A percentile compares a stretch with the other conserved stretches of the same genome.
These are phyloP conservation scores for Aspergillus fumigatiaffinis DNA, from an alignment of 2,329 filamentous ascomycete species.

Conservation along the genomic window DNA sequence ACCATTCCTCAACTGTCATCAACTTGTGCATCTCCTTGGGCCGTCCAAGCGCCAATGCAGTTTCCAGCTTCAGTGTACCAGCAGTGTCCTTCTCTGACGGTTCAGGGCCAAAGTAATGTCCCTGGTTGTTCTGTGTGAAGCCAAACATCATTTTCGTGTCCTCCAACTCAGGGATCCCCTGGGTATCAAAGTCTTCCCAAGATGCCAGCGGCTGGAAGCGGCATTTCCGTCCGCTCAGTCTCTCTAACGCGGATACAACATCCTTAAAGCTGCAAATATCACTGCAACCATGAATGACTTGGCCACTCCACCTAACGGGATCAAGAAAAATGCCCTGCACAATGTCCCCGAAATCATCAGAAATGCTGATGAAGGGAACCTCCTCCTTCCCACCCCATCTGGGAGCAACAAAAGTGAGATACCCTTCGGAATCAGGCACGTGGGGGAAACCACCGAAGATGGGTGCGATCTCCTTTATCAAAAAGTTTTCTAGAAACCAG, in stretches of 20 bases:
- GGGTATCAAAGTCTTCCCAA: constrained; percentile 11
- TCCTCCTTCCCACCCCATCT: constrained; percentile 39
- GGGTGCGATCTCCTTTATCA: constrained; percentile 30
- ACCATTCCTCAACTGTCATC: neutral
- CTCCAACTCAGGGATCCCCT: constrained; percentile 7
- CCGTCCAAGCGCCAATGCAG: neutral
- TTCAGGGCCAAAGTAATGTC: constrained; percentile 9
- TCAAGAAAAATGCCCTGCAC: constrained; percentile 45
- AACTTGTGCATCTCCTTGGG: neutral
- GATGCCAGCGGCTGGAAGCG: constrained; percentile 7
- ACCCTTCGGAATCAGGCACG: constrained; percentile 32
- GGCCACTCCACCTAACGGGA: constrained; percentile 36
- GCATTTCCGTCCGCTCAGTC: constrained; percentile 1
- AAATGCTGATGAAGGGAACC: constrained; percentile 39
- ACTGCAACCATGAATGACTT: constrained; percentile 39
- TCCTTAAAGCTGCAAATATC: constrained; percentile 28
- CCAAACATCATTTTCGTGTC: constrained; percentile 11
- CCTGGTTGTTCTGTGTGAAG: constrained; percentile 7
- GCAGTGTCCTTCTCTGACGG: constrained; percentile 5
- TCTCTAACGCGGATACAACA: constrained; percentile 12
- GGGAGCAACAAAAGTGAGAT: constrained; percentile 35
- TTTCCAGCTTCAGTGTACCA: constrained; percentile 2
- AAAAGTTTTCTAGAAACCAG: constrained; percentile 45
- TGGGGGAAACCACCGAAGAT: constrained; percentile 43
- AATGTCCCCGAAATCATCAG: constrained; percentile 45